Percentiles rank a stretch among this genome's conserved stretches.
phyloP scores from a whole-genome alignment of 441 rosid species.

The Jatropha multifida region DNA sequence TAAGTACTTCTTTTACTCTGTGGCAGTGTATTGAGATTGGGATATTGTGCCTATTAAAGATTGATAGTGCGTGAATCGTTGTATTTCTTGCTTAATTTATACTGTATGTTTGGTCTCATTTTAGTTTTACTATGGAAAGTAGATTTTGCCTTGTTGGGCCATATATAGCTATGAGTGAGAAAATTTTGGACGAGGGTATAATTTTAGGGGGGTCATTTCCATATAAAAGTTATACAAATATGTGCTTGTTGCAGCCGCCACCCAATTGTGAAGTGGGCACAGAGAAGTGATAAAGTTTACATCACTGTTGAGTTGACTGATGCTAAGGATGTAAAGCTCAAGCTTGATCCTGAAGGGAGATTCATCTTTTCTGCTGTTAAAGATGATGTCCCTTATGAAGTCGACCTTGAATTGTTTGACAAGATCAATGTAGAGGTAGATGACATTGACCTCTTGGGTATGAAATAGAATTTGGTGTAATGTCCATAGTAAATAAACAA shows the following conservation, averaged over 20 bases:
- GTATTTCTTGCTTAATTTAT: neutral
- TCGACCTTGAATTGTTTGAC: constrained; percentile 52
- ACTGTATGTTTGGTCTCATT: neutral
- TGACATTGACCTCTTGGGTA: neutral
- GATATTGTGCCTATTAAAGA: neutral
- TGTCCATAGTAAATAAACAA: neutral
- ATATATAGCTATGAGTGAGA: neutral
- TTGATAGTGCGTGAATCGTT: neutral
- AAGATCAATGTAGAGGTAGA: constrained; percentile 51
- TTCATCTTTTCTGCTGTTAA: constrained; percentile 54
- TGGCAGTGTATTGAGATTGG: too few species aligned
- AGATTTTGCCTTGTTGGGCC: neutral
- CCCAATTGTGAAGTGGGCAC: constrained; percentile 69
- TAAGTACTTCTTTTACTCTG: too few species aligned
- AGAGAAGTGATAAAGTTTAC: constrained; percentile 53
- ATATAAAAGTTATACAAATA: neutral
- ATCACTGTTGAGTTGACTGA: constrained; percentile 59
- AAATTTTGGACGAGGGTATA: neutral
- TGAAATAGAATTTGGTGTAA: neutral
- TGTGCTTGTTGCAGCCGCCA: constrained; percentile 41
- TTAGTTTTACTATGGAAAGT: neutral
- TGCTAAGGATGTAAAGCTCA: constrained; percentile 57
- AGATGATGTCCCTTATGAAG: constrained; percentile 45
- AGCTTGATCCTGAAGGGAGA: constrained; percentile 62
- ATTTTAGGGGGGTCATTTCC: neutral